These are phyloP conservation scores for Chlamydomonas applanata DNA, from an alignment of 139 green algal genomes.

Conservation along the genomic window DNA sequence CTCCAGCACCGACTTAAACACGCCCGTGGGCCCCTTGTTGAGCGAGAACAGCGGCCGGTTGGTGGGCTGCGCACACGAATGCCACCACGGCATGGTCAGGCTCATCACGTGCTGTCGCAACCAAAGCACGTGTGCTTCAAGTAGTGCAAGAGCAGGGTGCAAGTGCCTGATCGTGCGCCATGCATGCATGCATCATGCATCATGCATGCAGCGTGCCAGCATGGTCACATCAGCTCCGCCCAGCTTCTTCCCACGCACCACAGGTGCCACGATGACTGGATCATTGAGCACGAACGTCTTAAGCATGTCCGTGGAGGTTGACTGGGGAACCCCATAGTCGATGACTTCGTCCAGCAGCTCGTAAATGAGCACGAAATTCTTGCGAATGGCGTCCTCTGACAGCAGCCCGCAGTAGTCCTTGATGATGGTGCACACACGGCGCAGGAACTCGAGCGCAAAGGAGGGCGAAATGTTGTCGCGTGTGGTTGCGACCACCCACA, in stretches of 20 bases:
- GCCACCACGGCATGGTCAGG: no score
- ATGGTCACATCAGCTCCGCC: not conserved
- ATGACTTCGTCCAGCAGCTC: conserved; percentile 95
- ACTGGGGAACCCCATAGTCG: conserved; percentile 85
- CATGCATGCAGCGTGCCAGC: not conserved
- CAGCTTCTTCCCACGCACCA: not conserved
- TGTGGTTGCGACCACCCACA: conserved; percentile 89
- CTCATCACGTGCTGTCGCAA: no score
- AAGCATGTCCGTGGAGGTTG: conserved; percentile 86
- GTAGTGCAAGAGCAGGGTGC: no score
- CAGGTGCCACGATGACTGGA: conserved; percentile 62
- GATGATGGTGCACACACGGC: conserved; percentile 82
- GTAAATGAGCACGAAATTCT: conserved; percentile 96
- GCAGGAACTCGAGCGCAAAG: conserved; percentile 90
- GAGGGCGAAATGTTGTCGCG: conserved; percentile 85
- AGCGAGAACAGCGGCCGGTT: conserved; percentile 33
- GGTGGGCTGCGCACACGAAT: no score
- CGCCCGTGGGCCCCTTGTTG: conserved; percentile 70
- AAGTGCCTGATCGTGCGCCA: conserved; percentile 3
- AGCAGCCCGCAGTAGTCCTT: conserved; percentile 71
- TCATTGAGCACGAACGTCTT: conserved; percentile 94
- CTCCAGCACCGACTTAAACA: conserved; percentile 88
- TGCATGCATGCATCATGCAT: not conserved
- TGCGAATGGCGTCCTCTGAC: conserved; percentile 88
- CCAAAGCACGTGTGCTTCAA: no score